Conservation (phyloP, 768 basidiomycete species). For the Chalciporus chontae region DNA sequence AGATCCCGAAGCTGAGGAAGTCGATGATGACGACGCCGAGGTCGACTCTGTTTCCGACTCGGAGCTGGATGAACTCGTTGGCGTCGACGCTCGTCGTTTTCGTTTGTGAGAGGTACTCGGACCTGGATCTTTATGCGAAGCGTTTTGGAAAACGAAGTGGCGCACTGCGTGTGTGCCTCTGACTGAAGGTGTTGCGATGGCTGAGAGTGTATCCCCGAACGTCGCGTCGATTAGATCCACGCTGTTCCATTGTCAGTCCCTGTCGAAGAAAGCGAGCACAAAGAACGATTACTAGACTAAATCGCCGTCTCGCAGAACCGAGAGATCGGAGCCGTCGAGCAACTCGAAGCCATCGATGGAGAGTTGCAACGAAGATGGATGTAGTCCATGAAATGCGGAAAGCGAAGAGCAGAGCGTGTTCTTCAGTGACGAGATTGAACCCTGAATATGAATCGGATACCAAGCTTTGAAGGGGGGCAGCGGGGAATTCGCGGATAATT, state of each 20-base stretch:
- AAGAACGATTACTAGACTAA: conserved; percentile 20
- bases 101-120: conserved; percentile 17
- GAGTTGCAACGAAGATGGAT: conserved; percentile 11
- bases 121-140: not conserved
- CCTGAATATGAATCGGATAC: conserved; percentile 31
- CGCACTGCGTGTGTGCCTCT: not conserved
- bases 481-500: conserved; percentile 45
- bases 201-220: not conserved
- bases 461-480: conserved; percentile 50
- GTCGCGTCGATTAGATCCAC: conserved; percentile 10
- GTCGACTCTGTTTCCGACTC: conserved; percentile 23
- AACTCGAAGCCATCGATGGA: conserved; percentile 29
- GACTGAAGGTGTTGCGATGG: not conserved
- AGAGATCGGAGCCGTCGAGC: conserved; percentile 26
- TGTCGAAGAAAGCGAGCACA: too few relatives aligned
- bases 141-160: not conserved
- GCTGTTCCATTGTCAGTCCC: conserved; percentile 10
- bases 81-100: conserved; percentile 19
- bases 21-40: conserved; percentile 15
- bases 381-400: conserved; percentile 1
- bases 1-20: conserved; percentile 15
- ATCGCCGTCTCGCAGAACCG: conserved; percentile 27
- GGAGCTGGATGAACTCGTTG: conserved; percentile 16
- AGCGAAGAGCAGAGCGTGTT: conserved; percentile 15
- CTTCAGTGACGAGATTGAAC: conserved; percentile 17